These are phyloP conservation scores for Mycena venus DNA, from an alignment of 768 basidiomycete species.

Conservation along the genomic window DNA sequence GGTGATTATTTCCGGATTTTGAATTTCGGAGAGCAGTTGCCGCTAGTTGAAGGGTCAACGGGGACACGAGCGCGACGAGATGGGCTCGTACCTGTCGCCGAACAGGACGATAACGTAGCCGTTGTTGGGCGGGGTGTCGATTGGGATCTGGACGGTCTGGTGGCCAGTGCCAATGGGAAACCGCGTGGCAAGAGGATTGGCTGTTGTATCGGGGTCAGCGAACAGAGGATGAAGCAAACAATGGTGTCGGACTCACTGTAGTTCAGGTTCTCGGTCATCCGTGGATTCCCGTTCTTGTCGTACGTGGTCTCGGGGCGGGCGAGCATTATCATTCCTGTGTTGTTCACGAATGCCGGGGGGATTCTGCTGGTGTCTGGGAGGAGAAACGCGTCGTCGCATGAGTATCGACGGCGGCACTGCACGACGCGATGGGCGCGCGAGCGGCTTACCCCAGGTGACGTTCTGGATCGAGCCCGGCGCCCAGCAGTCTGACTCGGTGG, in stretches of 20 bases:
- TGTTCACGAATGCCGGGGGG: conserved; percentile 44
- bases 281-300: neutral
- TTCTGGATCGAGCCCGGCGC: conserved; percentile 42
- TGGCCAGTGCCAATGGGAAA: conserved; percentile 31
- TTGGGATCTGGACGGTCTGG: conserved; percentile 1
- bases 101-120: conserved; percentile 40
- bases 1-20: conserved; percentile 20
- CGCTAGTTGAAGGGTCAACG: conserved; percentile 29
- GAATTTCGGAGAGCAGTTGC: conserved; percentile 46
- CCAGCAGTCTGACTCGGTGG: conserved; percentile 49
- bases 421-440: neutral
- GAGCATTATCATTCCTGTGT: conserved; percentile 56
- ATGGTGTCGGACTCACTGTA: conserved; percentile 39
- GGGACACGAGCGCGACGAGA: neutral
- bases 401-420: neutral
- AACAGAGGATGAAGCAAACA: neutral
- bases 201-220: conserved; percentile 25
- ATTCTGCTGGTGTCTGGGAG: conserved; percentile 44
- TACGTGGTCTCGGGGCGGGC: conserved; percentile 50
- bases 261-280: conserved; percentile 61
- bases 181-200: conserved; percentile 41
- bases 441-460: conserved; percentile 54
- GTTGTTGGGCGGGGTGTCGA: neutral
- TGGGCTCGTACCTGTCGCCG: conserved; percentile 43
- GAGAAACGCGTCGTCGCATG: neutral